Base-by-base conservation (phyloP, 306 rosid genomes). In the Medicago truncatula region DNA sequence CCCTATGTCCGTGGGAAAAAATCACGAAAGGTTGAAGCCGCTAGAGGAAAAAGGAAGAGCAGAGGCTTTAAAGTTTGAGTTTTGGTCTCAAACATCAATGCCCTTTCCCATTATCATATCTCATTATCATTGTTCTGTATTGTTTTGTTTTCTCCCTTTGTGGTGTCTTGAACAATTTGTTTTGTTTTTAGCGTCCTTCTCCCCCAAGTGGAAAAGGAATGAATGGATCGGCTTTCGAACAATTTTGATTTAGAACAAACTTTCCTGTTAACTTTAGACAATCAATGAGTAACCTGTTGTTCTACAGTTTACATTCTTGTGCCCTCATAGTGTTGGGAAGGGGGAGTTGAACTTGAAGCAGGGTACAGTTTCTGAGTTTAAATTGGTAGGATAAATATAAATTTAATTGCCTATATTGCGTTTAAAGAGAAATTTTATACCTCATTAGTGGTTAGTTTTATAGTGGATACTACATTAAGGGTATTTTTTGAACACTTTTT, bases 31-130 rank as follows among this genome's bases (percentile, higher is more conserved):
- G 82, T 84, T 60, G 90, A 86, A 86, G 60, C 64, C 41, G 89
- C 92, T 49, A 82, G 89, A 75, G 92, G 92, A 25, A 86, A 67
- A 23, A 86, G 92, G 31, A 88, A 88, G 71, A 88, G 92, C 82
- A 84, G 39, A 62, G 92, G 92, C 60, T 88, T 86, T 74, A 87
- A 82, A 80, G 88, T 84, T 71, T 88, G 71, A 80, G 87, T 21
- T 16, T 20, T 63, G 23, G 57, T 43, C 69, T 54, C 83, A 77
- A 68, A 54, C 23, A 31, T 18, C 39, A 13, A 72, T 38, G 47
- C 8, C 1, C 50, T 15, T 67, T 74, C 61, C 58, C 67, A 50
- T 73, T 47, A 52, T 53, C 44, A 11, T 6, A 16, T 53, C 38
- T 15, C 6, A 16, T 76, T 31, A 25, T 62, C 20, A 4, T 17